phyloP scores from a whole-genome alignment of 1,139 yeast genomes.

The Casaregolazyma lundiana region DNA sequence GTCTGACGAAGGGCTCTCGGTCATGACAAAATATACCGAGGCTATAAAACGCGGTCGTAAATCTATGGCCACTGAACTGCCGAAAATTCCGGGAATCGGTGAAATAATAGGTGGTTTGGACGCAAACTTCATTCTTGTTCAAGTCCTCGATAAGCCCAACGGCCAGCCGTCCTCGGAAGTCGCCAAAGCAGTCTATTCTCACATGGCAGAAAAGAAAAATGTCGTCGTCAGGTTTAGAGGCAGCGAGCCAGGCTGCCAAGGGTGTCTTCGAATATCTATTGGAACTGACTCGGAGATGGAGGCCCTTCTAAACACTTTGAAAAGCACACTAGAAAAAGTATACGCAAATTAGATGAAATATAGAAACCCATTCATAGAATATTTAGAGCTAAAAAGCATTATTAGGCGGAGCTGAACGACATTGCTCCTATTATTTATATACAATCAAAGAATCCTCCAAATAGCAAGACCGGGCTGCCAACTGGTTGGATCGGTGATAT shows the following conservation, averaged over 20 bases:
- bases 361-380: conserved; percentile 51
- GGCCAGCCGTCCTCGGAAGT: conserved; percentile 65
- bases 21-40: conserved; percentile 54
- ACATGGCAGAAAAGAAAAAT: conserved; percentile 63
- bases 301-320: conserved; percentile 49
- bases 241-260: conserved; percentile 78
- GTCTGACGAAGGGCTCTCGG: conserved; percentile 48
- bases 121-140: conserved; percentile 76
- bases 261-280: conserved; percentile 79
- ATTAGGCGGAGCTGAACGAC: conserved; percentile 4
- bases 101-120: conserved; percentile 80
- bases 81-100: conserved; percentile 58
- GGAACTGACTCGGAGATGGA: conserved; percentile 78
- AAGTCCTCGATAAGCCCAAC: conserved; percentile 52
- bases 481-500: conserved; percentile 26
- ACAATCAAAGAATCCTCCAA: conserved; percentile 10
- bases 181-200: conserved; percentile 63
- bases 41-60: conserved; percentile 53
- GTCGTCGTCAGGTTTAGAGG: conserved; percentile 93
- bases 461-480: conserved; percentile 13
- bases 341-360: conserved; percentile 24
- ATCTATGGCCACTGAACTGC: conserved; percentile 48
- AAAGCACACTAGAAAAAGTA: conserved; percentile 35
- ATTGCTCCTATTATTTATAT: neutral
- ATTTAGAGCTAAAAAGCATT: conserved; percentile 35